phyloP scores from a whole-genome alignment of 2,329 filamentous ascomycete species.

The Dactylellina sp. region DNA sequence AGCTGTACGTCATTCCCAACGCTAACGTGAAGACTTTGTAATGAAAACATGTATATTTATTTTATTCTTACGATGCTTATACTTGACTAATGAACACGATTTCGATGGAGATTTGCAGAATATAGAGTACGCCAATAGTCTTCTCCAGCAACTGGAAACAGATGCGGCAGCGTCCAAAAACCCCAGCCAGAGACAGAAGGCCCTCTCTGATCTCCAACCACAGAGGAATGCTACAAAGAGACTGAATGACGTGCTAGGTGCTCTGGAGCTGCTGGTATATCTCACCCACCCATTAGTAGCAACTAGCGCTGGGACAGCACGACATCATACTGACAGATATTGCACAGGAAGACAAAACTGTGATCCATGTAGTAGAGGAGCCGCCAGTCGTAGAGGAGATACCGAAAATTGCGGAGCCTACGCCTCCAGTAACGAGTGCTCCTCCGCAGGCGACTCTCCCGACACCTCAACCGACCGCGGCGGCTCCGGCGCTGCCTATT shows the following conservation, averaged over 20 bases:
- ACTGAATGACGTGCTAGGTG: conserved; percentile 36
- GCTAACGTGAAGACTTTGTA: background rate
- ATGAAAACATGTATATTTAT: background rate
- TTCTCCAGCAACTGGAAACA: conserved; percentile 43
- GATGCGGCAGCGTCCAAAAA: conserved; percentile 38
- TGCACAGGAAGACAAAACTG: conserved; percentile 46
- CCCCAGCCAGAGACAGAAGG: conserved; percentile 43
- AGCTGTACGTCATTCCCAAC: conserved; percentile 52
- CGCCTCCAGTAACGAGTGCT: background rate
- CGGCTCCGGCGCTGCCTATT: conserved; percentile 15
- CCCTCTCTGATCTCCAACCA: conserved; percentile 38
- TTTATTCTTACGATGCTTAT: background rate
- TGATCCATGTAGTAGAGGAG: conserved; percentile 46
- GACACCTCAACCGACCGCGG: conserved; percentile 10
- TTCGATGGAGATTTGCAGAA: conserved; percentile 31
- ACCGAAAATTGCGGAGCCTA: background rate
- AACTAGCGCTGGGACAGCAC: background rate
- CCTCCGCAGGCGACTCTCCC: conserved; percentile 8
- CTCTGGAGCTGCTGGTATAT: conserved; percentile 37
- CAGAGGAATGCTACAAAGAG: conserved; percentile 36
- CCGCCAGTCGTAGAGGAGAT: conserved; percentile 11
- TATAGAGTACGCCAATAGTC: conserved; percentile 46
- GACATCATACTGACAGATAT: background rate
- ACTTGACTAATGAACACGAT: background rate
- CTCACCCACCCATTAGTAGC: background rate